Conservation (phyloP, 768 basidiomycete genomes). For the Gloeophyllum trabeum region DNA sequence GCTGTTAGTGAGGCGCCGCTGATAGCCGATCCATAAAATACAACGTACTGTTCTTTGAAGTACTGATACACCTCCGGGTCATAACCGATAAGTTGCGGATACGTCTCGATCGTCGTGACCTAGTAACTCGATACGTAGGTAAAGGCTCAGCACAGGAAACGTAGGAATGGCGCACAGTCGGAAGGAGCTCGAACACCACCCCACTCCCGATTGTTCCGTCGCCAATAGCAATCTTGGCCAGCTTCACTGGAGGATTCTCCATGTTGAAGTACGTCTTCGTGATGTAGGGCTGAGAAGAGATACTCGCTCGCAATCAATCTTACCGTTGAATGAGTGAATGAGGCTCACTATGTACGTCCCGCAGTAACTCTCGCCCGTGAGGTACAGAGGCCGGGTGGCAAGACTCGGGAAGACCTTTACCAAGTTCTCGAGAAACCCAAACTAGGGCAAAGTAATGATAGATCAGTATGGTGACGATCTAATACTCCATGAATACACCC, state of each 20-base stretch:
- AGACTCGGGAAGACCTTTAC: conserved; percentile 58
- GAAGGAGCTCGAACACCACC: conserved; percentile 37
- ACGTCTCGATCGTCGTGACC: conserved; percentile 54
- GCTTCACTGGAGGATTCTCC: conserved; percentile 52
- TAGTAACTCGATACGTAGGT: conserved; percentile 13
- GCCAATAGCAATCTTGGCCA: conserved; percentile 61
- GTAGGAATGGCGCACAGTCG: conserved; percentile 31
- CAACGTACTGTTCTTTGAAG: conserved; percentile 54
- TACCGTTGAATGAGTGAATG: background rate
- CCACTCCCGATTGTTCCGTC: conserved; percentile 49
- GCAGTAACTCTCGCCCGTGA: conserved; percentile 53
- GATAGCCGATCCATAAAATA: background rate
- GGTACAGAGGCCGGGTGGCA: conserved; percentile 43
- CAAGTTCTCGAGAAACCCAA: conserved; percentile 53
- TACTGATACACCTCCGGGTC: conserved; percentile 55
- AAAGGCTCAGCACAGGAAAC: background rate
- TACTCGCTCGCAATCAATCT: background rate
- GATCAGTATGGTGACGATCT: conserved; percentile 4
- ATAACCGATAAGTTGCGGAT: conserved; percentile 68
- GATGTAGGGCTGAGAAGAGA: conserved; percentile 77
- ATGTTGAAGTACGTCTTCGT: conserved; percentile 58
- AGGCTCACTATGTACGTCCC: conserved; percentile 44
- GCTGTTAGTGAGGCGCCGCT: conserved; percentile 2
- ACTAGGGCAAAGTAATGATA: conserved; percentile 20
- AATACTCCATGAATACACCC: conserved; percentile 11